phyloP scores from a whole-genome alignment of 2,329 filamentous ascomycete species.

The Botrytis elliptica region DNA sequence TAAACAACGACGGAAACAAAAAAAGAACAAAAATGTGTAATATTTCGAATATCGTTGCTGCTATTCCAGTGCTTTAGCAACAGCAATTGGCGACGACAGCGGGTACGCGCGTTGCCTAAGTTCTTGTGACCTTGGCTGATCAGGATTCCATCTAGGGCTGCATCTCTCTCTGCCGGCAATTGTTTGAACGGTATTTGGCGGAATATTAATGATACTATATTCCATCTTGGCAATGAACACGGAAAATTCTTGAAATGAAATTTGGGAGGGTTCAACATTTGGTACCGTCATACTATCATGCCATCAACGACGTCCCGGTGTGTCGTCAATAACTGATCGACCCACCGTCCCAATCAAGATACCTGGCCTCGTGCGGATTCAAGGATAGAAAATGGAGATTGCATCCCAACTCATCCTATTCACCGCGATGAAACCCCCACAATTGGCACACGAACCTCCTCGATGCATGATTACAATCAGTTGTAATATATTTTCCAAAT shows the following conservation, averaged over 20 bases:
- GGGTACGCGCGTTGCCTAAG: background rate
- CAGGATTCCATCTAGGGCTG: background rate
- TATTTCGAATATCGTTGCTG: background rate
- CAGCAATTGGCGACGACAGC: too few species aligned
- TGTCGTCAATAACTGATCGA: background rate
- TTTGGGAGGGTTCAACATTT: background rate
- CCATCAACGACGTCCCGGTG: background rate
- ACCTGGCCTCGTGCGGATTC: background rate
- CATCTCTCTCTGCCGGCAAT: background rate
- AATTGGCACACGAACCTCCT: background rate
- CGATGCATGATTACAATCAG: background rate
- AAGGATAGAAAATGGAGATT: background rate
- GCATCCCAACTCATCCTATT: background rate
- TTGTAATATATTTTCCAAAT: background rate
- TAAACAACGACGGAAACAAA: background rate
- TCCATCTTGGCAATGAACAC: background rate
- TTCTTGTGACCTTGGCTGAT: background rate
- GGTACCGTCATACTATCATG: background rate
- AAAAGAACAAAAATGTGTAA: background rate
- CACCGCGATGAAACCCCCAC: constrained; percentile 2
- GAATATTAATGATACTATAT: background rate
- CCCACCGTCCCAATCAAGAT: background rate
- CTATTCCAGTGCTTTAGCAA: background rate
- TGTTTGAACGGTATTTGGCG: background rate
- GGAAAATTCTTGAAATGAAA: background rate